A percentile compares a stretch with the other conserved stretches of the same genome.
phyloP scores from a whole-genome alignment of 2,329 filamentous ascomycete species.

The Ceratocystis smalleyi region DNA sequence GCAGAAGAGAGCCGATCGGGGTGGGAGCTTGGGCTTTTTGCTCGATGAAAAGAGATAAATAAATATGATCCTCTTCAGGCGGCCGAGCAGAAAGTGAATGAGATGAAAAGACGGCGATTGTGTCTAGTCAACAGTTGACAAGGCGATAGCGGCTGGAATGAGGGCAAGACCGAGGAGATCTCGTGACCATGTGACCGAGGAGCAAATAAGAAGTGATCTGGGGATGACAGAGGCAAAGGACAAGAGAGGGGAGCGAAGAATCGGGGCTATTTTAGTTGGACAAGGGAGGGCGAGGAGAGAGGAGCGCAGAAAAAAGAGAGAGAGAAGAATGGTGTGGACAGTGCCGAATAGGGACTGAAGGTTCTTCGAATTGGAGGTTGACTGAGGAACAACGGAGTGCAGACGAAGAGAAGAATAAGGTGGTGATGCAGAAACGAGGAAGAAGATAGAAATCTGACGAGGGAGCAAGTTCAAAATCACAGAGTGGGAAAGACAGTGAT shows the following conservation, averaged over 20 bases:
- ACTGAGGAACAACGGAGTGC: neutral
- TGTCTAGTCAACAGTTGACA: neutral
- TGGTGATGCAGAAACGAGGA: neutral
- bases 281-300: neutral
- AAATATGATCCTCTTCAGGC: no score
- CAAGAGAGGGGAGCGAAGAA: neutral
- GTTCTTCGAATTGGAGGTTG: neutral
- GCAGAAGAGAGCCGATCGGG: neutral
- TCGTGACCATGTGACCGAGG: no score
- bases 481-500: no score
- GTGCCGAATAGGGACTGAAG: neutral
- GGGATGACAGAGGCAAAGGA: no score
- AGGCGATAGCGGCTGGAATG: neutral
- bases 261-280: neutral
- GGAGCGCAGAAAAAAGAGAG: neutral
- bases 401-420: neutral
- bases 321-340: neutral
- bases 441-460: neutral
- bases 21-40: neutral
- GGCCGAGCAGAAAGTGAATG: neutral
- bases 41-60: neutral
- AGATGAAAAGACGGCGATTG: neutral
- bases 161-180: neutral
- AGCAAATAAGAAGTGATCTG: no score
- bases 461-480: neutral